Base-by-base conservation (phyloP, 257 asterid genomes). In the Anisodus acutangulus region DNA sequence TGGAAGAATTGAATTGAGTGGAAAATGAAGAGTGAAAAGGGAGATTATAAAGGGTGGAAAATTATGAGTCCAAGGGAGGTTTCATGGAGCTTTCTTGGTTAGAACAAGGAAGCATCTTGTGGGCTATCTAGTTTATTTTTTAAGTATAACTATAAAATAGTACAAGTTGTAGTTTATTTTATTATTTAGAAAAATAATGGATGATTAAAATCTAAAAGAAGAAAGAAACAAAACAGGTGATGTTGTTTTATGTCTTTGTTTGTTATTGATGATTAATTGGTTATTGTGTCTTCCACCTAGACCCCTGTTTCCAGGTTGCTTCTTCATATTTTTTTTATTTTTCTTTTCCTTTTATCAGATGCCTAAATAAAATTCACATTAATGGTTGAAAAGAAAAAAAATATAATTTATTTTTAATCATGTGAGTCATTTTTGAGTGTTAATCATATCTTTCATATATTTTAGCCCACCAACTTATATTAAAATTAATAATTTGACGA, bases 11-110 rank as follows among this genome's bases (percentile, higher is more conserved):
- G 45, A 82, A 82, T 67, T 82, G 85, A 49, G 85, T 68, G 80
- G 85, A 7, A 53, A 39, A 82, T n/a, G 43, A 12, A 9, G 69
- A 82, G 85, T 82, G 80, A 66, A 45, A 19, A 59, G 9, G 49
- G 59, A 13, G 85, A 72, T 67, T 82, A 82, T 82, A 67, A 43
- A 72, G 78, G 67, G 59, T 82, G 80, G 80, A 31, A 8, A 67
- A 5, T 0, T 51, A 6, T 35, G 54, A 49, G 64, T 68, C 22
- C 9, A 35, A 54, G 8, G 84, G 59, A 66, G 62, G 22, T 59
- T 62, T 11, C 55, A 5, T 17, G 45, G 84, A 4, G 76, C 60
- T 13, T 81, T 62, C 84, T 81, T 60, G 57, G 68, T 53, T 64
- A 55, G 80, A 68, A 12, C 66, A 10, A 68, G 80, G 80, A 57